Evolutionary conservation across 345 rosid species (phyloP), one percentile per base, ranked within the genome.

Genomic region (Citrus unshiu): DNA sequence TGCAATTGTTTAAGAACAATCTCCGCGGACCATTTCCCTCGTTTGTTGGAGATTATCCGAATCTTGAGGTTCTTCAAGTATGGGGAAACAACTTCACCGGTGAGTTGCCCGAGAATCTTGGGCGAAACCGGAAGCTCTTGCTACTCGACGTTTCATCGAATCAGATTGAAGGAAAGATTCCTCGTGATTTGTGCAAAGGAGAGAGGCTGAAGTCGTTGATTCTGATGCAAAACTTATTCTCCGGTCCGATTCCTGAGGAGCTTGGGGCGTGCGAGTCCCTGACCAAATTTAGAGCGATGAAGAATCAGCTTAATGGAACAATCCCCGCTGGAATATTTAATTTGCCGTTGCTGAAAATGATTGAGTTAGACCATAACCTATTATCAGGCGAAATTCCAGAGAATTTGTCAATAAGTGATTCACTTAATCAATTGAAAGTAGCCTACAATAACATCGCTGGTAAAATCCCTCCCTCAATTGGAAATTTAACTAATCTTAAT

Each of bases 1-100:
- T 95, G 74, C 80, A 91, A 67, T 81, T 92, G 73, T 93, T 93
- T 79, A 78, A 77, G 21, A 95, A 95, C 84, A 77, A 89, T 12
- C 76, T 95, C 51, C 16, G 70, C 73, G 97, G 98, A 14, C 83
- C 77, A 37, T 84, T 95, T 60, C 98, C 98, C 0, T 84, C 84
- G 0, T 87, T 86, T 63, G n/a, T 92, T 7, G 97, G 94, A 27
- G 97, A 92, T 62, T 79, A 87, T 30, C 95, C 93, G 21, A 77
- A 87, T 16, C 90, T 95, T 1, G 91, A 90, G 77, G 87, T 82
- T 25, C 85, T 93, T 57, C 83, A 87, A 32, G 75, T 95, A 2
- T 92, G 98, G 98, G 90, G 78, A 39, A 95, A 93, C 88, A 88
- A 93, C 81, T 95, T 92, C 85, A 90, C 95, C 24, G 70, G 74